Base-by-base conservation (phyloP, 345 rosid genomes). In the Salix purpurea region DNA sequence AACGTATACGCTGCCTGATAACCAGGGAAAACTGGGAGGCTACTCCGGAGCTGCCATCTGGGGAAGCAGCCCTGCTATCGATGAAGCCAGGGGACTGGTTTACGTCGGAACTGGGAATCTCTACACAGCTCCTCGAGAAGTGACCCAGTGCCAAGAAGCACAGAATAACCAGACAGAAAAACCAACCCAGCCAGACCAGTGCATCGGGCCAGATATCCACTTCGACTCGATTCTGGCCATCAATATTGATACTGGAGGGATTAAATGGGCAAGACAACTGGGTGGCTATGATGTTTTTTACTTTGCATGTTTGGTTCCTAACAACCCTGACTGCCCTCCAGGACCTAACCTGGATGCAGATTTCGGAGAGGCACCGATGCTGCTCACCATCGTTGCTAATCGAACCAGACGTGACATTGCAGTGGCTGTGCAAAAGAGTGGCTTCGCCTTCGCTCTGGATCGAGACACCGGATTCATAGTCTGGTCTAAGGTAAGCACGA, bases 261-360 rank as follows among this genome's bases (percentile, higher is more conserved):
- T 85, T 37, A 67, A 67, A 28, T 80, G 90, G 89, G 30, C 83
- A 23, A 76, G 69, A 73, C 88, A 81, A 74, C 77, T 89, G 14
- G 89, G 87, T 1, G 86, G 89, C 21, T 84, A 81, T 56, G 86
- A 87, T 67, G 65, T 85, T 15, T 89, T 85, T 67, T 77, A 82
- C 67, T 86, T 82, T 36, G 83, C 75, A 13, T 85, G 91, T 69
- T 74, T 84, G 73, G 80, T 46, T 40, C 87, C 88, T 11, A 62
- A 82, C 44, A 89, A 81, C 77, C 85, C 90, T 1, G 84, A 84
- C 54, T 87, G 88, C 11, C 90, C 88, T 6, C 87, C 85, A 6
- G 92, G 87, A 14, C 87, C 90, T 1, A 89, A 83, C 80, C 7
- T 78, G 23, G 92, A 89, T 74, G 92, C 92, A 2, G 90, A 89